Conservation (phyloP, 208 protist genomes). For the Trichomonas gallinae region DNA sequence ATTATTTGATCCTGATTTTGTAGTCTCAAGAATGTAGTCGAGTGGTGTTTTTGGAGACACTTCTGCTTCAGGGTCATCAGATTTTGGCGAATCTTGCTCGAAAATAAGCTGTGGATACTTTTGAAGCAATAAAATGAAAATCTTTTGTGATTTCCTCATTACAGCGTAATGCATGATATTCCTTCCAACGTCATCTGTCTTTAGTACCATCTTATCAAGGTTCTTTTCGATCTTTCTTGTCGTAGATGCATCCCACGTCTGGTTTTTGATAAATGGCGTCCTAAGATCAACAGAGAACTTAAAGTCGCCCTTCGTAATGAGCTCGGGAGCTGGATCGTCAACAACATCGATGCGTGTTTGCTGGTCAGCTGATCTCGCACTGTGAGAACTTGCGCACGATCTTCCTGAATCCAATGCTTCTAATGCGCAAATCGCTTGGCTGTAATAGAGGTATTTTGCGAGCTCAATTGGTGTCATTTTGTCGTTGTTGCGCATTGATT, state of each 20-base stretch:
- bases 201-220: neutral
- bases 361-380: neutral
- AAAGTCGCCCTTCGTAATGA: neutral
- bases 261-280: neutral
- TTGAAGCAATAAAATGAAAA: neutral
- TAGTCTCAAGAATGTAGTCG: too few relatives aligned
- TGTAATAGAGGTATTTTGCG: neutral
- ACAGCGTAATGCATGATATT: neutral
- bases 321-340: neutral
- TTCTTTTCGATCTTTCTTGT: neutral
- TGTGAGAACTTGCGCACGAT: neutral
- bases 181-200: neutral
- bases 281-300: neutral
- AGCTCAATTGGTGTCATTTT: neutral
- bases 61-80: too few relatives aligned
- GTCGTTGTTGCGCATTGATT: neutral
- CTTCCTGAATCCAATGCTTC: neutral
- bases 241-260: neutral
- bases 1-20: too few relatives aligned
- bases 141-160: neutral
- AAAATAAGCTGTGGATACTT: too few relatives aligned
- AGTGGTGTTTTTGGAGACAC: too few relatives aligned
- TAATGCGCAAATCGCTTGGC: neutral
- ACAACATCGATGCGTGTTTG: neutral
- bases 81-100: too few relatives aligned